phyloP scores from a whole-genome alignment of 768 basidiomycete genomes.

The Myochromella boudieri region DNA sequence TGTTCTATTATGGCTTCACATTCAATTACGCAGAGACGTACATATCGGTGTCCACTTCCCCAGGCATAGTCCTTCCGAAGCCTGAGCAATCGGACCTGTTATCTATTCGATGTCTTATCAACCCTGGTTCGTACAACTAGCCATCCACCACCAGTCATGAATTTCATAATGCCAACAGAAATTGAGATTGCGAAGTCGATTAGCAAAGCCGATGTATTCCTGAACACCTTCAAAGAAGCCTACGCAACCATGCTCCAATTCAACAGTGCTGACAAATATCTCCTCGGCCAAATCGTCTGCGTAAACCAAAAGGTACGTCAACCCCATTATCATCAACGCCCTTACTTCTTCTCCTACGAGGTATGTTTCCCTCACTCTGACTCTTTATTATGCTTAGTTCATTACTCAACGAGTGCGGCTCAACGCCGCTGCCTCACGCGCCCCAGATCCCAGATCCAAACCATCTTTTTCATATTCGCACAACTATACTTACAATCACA shows the following conservation, averaged over 20 bases:
- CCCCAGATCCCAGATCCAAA: neutral
- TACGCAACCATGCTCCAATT: conserved; percentile 22
- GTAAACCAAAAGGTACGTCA: conserved; percentile 22
- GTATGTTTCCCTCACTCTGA: neutral
- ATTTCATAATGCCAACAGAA: conserved; percentile 23
- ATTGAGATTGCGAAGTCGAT: conserved; percentile 40
- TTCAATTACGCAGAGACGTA: conserved; percentile 40
- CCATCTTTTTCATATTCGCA: neutral
- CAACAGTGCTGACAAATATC: conserved; percentile 14
- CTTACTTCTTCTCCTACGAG: neutral
- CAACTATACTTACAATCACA: neutral
- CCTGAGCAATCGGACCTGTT: conserved; percentile 24
- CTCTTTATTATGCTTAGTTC: neutral
- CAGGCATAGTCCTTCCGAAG: conserved; percentile 31
- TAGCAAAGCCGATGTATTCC: conserved; percentile 28
- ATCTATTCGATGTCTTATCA: conserved; percentile 42
- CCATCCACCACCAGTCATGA: neutral
- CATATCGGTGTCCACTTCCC: conserved; percentile 32
- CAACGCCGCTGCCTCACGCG: neutral
- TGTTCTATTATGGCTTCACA: conserved; percentile 58
- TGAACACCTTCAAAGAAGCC: conserved; percentile 33
- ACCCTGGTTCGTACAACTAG: conserved; percentile 32
- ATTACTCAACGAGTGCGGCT: neutral
- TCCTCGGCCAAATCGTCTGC: conserved; percentile 26
- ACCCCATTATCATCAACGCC: neutral